Conservation (phyloP, 1,284 basidiomycete species). For the Apiotrichum gamsii region DNA sequence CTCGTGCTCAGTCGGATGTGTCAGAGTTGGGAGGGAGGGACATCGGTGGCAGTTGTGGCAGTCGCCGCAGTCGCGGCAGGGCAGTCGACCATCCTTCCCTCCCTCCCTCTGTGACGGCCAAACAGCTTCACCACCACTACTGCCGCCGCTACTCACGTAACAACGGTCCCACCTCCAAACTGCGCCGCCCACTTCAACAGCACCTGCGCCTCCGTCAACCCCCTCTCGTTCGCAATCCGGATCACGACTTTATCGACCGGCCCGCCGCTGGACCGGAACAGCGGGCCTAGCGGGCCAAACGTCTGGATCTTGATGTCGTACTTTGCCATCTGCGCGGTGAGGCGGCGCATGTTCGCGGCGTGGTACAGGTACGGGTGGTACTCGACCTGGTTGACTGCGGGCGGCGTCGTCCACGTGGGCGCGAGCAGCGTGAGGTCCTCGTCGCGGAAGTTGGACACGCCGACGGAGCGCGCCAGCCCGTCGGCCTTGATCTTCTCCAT, state of each 20-base stretch:
- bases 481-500: slow-evolving; percentile 64
- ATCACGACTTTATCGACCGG: slow-evolving; percentile 55
- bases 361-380: slow-evolving; percentile 69
- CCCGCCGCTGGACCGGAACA: slow-evolving; percentile 53
- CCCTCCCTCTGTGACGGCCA: too few relatives aligned
- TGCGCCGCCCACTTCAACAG: slow-evolving; percentile 42
- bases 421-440: slow-evolving; percentile 58
- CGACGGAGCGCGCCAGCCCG: slow-evolving; percentile 68
- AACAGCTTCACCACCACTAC: too few relatives aligned
- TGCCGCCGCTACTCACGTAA: slow-evolving; percentile 53
- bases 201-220: slow-evolving; percentile 36
- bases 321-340: slow-evolving; percentile 55
- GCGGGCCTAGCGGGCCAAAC: slow-evolving; percentile 53
- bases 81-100: too few relatives aligned
- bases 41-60: too few relatives aligned
- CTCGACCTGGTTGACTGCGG: slow-evolving; percentile 74
- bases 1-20: too few relatives aligned
- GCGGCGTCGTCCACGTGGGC: slow-evolving; percentile 54
- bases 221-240: slow-evolving; percentile 49
- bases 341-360: slow-evolving; percentile 52
- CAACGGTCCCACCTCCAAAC: slow-evolving; percentile 47
- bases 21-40: too few relatives aligned
- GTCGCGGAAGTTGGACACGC: slow-evolving; percentile 74
- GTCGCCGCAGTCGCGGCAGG: too few relatives aligned
- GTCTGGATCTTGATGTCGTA: slow-evolving; percentile 62